These are phyloP conservation scores for Volvariella surrecta DNA, from an alignment of 1,284 basidiomycete species.

Conservation along the genomic window DNA sequence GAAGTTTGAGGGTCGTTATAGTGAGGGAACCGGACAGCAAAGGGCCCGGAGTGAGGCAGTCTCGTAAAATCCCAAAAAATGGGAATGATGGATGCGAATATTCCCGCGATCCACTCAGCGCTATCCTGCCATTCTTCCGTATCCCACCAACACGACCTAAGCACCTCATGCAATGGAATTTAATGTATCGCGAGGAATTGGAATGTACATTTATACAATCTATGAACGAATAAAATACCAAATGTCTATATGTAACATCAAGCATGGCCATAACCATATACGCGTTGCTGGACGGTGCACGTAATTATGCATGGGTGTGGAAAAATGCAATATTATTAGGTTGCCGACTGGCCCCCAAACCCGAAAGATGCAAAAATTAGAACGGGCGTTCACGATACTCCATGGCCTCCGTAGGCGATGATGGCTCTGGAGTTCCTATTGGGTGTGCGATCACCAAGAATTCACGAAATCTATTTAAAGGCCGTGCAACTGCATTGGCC, in stretches of 20 bases:
- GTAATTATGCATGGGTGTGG: no score
- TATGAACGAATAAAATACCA: no score
- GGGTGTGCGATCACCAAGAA: slow-evolving; percentile 24
- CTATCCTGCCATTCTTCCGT: no score
- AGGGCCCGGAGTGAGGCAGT: neutral
- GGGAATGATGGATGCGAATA: neutral
- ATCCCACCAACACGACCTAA: no score
- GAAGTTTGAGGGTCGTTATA: slow-evolving; percentile 2
- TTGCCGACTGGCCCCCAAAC: neutral
- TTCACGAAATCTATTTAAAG: slow-evolving; percentile 32
- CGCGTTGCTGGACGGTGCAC: no score
- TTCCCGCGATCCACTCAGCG: neutral
- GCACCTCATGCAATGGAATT: no score
- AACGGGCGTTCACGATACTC: no score
- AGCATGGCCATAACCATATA: no score
- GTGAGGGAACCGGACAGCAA: no score
- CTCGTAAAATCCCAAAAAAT: slow-evolving; percentile 2
- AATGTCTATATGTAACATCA: no score
- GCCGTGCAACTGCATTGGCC: slow-evolving; percentile 32
- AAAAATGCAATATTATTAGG: no score
- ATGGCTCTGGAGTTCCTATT: slow-evolving; percentile 18
- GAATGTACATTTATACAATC: slow-evolving; percentile 5
- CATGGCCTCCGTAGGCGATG: slow-evolving; percentile 13
- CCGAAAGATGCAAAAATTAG: slow-evolving; percentile 10
- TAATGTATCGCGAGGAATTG: slow-evolving; percentile 5